A percentile compares a stretch with the other conserved stretches of the same genome.
phyloP scores from a whole-genome alignment of 108 stramenopile species.

The Fragilaria radians region DNA sequence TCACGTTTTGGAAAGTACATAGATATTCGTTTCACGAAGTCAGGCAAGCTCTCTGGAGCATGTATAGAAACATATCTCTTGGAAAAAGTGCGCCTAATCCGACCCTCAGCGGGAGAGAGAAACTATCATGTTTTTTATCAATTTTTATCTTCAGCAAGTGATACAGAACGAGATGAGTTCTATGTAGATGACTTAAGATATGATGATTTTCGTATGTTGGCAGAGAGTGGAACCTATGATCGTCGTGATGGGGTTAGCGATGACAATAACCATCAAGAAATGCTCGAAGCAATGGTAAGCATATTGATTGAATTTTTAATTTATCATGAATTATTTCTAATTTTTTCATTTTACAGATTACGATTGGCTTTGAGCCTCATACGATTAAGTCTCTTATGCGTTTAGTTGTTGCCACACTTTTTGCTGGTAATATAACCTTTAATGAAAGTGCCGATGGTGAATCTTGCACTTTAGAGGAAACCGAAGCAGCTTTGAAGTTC shows the following conservation, averaged over 20 bases:
- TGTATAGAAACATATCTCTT: conserved; percentile 68
- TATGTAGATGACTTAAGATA: conserved; percentile 28
- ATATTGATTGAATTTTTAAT: conserved; percentile 13
- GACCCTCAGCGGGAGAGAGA: conserved; percentile 29
- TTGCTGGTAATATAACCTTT: conserved; percentile 73
- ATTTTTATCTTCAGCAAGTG: conserved; percentile 21
- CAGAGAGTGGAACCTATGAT: conserved; percentile 36
- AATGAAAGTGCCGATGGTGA: conserved; percentile 17
- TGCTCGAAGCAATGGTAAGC: conserved; percentile 29
- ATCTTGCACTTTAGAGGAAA: conserved; percentile 19
- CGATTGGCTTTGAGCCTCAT: conserved; percentile 45
- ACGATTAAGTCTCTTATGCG: conserved; percentile 40
- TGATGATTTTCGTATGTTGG: conserved; percentile 49
- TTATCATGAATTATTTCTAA: neutral
- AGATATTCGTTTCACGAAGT: conserved; percentile 32
- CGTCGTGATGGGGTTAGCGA: conserved; percentile 64
- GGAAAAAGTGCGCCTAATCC: conserved; percentile 56
- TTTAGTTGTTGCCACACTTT: conserved; percentile 46
- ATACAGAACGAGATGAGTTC: conserved; percentile 13
- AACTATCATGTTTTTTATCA: conserved; percentile 85
- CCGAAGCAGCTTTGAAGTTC: conserved; percentile 19
- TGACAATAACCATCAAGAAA: conserved; percentile 68
- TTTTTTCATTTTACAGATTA: conserved; percentile 11
- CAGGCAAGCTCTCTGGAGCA: conserved; percentile 39
- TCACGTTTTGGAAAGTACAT: conserved; percentile 91